A percentile compares a stretch with the other conserved stretches of the same genome.
These are phyloP conservation scores for Trichoderma erinaceum DNA, from an alignment of 495 filamentous ascomycete species.

Conservation along the genomic window DNA sequence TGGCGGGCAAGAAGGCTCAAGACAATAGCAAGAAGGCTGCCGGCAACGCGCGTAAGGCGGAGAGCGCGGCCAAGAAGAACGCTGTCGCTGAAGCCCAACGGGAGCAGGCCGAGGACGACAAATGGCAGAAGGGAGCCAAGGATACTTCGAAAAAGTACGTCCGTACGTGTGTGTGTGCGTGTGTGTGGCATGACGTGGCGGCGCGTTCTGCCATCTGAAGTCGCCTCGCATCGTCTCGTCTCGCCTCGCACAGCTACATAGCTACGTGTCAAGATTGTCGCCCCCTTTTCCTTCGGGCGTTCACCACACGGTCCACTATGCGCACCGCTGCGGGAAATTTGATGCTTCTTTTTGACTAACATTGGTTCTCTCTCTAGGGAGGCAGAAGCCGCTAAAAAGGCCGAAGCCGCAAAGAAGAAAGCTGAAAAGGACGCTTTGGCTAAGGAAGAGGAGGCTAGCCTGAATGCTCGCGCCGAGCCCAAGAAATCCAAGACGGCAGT, in stretches of 20 bases:
- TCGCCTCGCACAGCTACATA: neutral
- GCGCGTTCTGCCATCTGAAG: neutral
- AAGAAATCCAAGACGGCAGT: constrained; percentile 52
- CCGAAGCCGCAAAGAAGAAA: constrained; percentile 79
- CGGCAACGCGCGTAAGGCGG: constrained; percentile 91
- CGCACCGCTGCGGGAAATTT: constrained; percentile 2
- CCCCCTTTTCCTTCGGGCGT: constrained; percentile 12
- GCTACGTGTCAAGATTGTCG: neutral
- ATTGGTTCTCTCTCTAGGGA: constrained; percentile 48
- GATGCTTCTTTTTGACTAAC: neutral
- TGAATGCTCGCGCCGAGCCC: constrained; percentile 53
- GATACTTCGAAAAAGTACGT: constrained; percentile 76
- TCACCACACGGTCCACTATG: constrained; percentile 1
- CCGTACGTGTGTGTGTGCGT: neutral
- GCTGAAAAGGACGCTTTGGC: constrained; percentile 77
- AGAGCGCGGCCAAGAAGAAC: constrained; percentile 70
- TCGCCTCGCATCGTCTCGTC: neutral
- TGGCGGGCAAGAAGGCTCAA: constrained; percentile 57
- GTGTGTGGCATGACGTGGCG: constrained; percentile 7
- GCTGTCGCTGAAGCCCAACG: constrained; percentile 63
- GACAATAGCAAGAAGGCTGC: constrained; percentile 85
- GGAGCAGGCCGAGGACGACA: constrained; percentile 59
- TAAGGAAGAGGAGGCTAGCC: constrained; percentile 76
- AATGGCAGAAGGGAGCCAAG: constrained; percentile 86
- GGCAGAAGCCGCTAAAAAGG: constrained; percentile 76